Evolutionary conservation across 2,329 filamentous ascomycete genomes (phyloP).

Genomic region (Colletotrichum endophyticum): DNA sequence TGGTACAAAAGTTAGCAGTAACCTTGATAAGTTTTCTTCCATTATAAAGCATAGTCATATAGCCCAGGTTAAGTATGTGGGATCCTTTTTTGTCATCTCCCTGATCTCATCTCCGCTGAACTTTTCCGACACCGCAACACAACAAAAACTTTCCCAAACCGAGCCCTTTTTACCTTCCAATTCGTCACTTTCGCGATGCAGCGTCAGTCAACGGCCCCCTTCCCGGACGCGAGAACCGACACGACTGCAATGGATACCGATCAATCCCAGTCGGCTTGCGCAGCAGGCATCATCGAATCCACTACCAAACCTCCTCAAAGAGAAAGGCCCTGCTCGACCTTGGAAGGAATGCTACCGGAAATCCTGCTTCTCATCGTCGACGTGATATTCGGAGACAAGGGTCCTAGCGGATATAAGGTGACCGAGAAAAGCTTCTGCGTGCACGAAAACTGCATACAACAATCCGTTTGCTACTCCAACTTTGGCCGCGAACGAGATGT

Average conservation of each 20-base stretch:
- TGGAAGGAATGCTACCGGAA: not conserved
- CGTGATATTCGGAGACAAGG: not conserved
- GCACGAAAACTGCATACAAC: fast-evolving
- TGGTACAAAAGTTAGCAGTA: too few relatives aligned
- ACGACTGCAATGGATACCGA: not conserved
- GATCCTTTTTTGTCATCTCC: too few relatives aligned
- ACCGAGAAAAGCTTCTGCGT: not conserved
- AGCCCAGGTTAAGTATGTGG: too few relatives aligned
- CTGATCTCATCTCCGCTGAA: too few relatives aligned
- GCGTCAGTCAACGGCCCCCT: not conserved
- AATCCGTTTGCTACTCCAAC: not conserved
- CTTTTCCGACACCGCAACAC: not conserved
- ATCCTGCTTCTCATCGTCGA: not conserved
- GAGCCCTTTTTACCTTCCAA: not conserved
- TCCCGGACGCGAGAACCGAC: fast-evolving
- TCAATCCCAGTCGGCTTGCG: not conserved
- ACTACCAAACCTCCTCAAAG: not conserved
- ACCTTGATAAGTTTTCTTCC: too few relatives aligned
- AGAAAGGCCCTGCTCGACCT: not conserved
- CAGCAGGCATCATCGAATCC: not conserved
- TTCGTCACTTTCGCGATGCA: not conserved
- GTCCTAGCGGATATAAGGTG: fast-evolving
- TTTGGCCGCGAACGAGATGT: not conserved
- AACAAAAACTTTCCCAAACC: not conserved
- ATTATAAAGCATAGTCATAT: too few relatives aligned